phyloP scores from a whole-genome alignment of 202 grass and related monocot species.

The Panicum virgatum region DNA sequence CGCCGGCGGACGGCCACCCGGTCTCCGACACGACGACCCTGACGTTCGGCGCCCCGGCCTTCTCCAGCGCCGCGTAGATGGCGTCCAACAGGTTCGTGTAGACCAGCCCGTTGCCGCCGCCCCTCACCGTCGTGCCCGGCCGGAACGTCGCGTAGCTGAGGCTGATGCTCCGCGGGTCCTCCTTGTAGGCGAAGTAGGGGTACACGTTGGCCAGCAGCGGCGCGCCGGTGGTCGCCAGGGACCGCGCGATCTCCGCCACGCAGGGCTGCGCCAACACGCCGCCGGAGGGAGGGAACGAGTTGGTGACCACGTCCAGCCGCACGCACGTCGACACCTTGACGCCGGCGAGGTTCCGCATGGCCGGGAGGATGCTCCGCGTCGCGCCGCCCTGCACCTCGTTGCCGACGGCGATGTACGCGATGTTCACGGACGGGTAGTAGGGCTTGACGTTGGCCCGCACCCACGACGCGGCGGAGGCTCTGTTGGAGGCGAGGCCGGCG shows the following conservation, averaged over 20 bases:
- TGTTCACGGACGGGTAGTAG: constrained; percentile 33
- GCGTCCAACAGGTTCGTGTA: constrained; percentile 68
- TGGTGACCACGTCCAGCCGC: not conserved
- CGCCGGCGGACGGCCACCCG: constrained; percentile 62
- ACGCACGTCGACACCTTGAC: constrained; percentile 61
- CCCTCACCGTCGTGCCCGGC: constrained; percentile 34
- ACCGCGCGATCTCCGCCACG: constrained; percentile 27
- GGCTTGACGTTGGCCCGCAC: constrained; percentile 46
- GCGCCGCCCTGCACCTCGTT: constrained; percentile 40
- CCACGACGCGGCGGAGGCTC: constrained; percentile 28
- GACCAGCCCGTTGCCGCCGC: not conserved
- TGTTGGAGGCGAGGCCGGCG: not conserved
- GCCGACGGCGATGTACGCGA: constrained; percentile 59
- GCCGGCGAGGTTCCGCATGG: constrained; percentile 55
- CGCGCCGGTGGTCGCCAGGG: constrained; percentile 10
- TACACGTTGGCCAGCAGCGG: constrained; percentile 71
- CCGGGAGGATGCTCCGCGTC: constrained; percentile 42
- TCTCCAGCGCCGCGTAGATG: no score
- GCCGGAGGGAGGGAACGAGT: constrained; percentile 45
- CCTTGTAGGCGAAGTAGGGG: constrained; percentile 59
- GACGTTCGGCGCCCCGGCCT: constrained; percentile 5
- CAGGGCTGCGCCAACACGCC: constrained; percentile 41
- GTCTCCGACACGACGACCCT: constrained; percentile 51
- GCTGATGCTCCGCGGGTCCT: not conserved
- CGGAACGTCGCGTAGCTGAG: constrained; percentile 58